Evolutionary conservation across 768 basidiomycete genomes (phyloP).

Genomic region (Rhodotorula paludigena): DNA sequence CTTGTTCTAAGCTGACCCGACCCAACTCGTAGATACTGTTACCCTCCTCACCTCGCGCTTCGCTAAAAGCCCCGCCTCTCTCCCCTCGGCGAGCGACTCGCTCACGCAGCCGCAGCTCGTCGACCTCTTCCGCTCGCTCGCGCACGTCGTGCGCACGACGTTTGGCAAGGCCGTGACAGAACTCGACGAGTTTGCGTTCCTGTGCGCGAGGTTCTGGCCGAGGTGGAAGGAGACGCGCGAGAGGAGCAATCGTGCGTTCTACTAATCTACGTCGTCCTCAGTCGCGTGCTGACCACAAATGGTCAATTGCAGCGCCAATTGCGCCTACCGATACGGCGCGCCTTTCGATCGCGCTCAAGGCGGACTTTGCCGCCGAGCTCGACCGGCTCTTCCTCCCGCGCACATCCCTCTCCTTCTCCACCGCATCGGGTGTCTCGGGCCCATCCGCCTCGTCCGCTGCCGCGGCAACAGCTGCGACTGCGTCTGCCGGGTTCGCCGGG

Average conservation of each 20-base stretch:
- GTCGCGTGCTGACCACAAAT: too few species aligned
- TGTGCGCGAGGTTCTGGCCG: constrained; percentile 26
- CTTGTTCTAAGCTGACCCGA: neutral
- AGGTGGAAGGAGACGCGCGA: constrained; percentile 19
- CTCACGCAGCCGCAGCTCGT: neutral
- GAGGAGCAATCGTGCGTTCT: constrained; percentile 19
- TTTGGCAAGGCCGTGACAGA: constrained; percentile 10
- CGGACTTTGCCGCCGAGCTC: constrained; percentile 19
- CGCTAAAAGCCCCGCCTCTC: neutral
- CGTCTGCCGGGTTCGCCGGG: constrained; percentile 8
- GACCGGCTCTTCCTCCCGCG: constrained; percentile 17
- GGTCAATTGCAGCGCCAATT: constrained; percentile 35
- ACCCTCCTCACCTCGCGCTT: constrained; percentile 13
- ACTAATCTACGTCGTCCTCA: too few species aligned
- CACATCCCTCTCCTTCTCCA: neutral
- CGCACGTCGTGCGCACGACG: constrained; percentile 7
- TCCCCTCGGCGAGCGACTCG: neutral
- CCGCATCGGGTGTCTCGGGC: too few species aligned
- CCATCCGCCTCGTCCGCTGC: neutral
- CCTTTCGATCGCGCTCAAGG: constrained; percentile 18
- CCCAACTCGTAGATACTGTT: neutral
- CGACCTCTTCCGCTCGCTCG: constrained; percentile 23
- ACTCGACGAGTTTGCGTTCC: constrained; percentile 19
- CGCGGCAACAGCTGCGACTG: neutral
- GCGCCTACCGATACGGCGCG: constrained; percentile 15